phyloP scores from a whole-genome alignment of 768 basidiomycete species.

The Lactifluus volemus region DNA sequence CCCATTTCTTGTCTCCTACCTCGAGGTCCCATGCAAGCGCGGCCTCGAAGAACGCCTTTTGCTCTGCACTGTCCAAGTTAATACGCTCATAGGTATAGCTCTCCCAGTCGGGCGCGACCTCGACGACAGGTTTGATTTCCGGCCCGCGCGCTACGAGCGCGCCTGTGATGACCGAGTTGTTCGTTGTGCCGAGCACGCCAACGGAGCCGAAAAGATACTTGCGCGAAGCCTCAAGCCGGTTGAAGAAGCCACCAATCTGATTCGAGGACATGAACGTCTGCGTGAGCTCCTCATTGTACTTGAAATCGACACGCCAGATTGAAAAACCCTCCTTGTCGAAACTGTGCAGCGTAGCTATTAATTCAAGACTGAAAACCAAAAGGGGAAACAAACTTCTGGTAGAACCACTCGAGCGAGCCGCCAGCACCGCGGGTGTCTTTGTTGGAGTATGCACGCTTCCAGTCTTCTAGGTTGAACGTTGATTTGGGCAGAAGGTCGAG shows the following conservation, averaged over 20 bases:
- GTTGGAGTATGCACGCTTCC: constrained; percentile 98
- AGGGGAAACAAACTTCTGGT: constrained; percentile 62
- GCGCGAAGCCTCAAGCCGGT: constrained; percentile 93
- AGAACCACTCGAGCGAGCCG: constrained; percentile 93
- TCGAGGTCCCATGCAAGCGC: constrained; percentile 92
- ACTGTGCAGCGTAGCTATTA: constrained; percentile 33
- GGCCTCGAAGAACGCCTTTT: constrained; percentile 88
- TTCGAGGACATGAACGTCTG: constrained; percentile 92
- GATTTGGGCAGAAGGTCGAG: constrained; percentile 87
- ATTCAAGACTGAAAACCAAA: not conserved
- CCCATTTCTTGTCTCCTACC: constrained; percentile 84
- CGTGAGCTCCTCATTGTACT: constrained; percentile 92
- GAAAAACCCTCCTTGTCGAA: constrained; percentile 88
- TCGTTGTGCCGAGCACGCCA: constrained; percentile 77
- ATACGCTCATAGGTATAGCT: constrained; percentile 75
- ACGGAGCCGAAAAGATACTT: constrained; percentile 94
- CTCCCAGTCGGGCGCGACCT: constrained; percentile 87
- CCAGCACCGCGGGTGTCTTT: constrained; percentile 82
- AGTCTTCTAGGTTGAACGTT: constrained; percentile 85
- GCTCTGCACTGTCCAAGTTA: constrained; percentile 59
- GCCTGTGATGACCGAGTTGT: constrained; percentile 77
- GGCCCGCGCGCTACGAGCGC: constrained; percentile 76
- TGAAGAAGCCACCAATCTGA: constrained; percentile 93
- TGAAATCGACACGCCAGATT: constrained; percentile 89
- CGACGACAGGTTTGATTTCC: constrained; percentile 59